Evolutionary conservation across 495 filamentous ascomycete genomes (phyloP).

Genomic region (Aspergillus homomorphus): DNA sequence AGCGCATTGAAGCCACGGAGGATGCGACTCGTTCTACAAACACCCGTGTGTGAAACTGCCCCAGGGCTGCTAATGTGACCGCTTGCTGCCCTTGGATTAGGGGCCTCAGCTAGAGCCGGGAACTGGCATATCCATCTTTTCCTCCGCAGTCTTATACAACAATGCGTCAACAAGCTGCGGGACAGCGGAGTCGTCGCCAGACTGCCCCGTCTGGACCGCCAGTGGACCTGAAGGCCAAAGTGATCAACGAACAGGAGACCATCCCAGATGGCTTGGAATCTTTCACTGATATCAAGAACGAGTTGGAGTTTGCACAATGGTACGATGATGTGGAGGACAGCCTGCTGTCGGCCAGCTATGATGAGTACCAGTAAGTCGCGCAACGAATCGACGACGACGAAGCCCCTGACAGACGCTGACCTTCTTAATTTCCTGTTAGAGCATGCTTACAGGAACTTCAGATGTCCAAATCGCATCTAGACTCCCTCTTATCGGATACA

Average conservation of each 20-base stretch:
- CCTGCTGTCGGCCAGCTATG: conserved; percentile 75
- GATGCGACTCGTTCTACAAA: neutral
- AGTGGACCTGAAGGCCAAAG: conserved; percentile 28
- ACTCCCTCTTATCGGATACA: conserved; percentile 73
- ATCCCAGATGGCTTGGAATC: conserved; percentile 24
- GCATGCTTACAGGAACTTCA: conserved; percentile 75
- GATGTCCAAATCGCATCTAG: conserved; percentile 73
- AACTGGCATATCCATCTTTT: neutral
- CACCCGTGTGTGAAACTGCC: neutral
- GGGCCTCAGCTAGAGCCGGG: neutral
- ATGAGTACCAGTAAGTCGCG: conserved; percentile 71
- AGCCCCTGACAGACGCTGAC: conserved; percentile 11
- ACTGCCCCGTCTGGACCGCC: conserved; percentile 41
- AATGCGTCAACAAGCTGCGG: conserved; percentile 29
- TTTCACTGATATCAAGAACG: conserved; percentile 36
- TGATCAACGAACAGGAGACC: conserved; percentile 24
- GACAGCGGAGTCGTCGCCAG: conserved; percentile 41
- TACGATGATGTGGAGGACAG: conserved; percentile 61
- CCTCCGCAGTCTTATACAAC: neutral
- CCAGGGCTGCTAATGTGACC: conserved; percentile 1
- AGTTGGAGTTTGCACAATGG: conserved; percentile 61
- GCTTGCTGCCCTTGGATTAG: neutral
- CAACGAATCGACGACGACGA: neutral
- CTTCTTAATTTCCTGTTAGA: conserved; percentile 38
- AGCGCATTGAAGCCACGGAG: conserved; percentile 15